Evolutionary conservation across 495 filamentous ascomycete species (phyloP), one percentile per base, ranked within the genome.

Genomic region (Corynascus novoguineensis): DNA sequence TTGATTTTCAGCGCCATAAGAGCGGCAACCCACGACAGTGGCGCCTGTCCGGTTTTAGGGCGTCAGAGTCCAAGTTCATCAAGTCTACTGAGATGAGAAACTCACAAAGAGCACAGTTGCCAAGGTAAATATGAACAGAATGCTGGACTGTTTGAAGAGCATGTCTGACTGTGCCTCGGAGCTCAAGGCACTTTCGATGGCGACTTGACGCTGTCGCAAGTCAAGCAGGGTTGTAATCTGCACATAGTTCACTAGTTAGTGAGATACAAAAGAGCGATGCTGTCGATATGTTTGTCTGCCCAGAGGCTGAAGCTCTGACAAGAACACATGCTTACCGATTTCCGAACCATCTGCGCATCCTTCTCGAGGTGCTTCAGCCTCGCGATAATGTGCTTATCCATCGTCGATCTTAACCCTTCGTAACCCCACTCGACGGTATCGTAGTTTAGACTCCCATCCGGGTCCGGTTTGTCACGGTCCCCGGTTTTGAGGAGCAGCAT

Each of bases 221-320:
- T 45, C 38, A n/a, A 55, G 52, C 8, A 55, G 52, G 3, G 52
- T 55, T 5, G 46, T 55, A 19, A 55, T 55, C 52, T 55, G 22
- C 22, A 5, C 3, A 14, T 14, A 22, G n/a, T n/a, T n/a, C n/a
- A n/a, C n/a, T n/a, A n/a, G n/a, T n/a, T n/a, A n/a, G n/a, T n/a
- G n/a, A n/a, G n/a, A n/a, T n/a, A n/a, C n/a, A n/a, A n/a, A n/a
- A n/a, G n/a, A n/a, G n/a, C n/a, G n/a, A n/a, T n/a, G n/a, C n/a
- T n/a, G n/a, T n/a, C n/a, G n/a, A n/a, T n/a, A n/a, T n/a, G n/a
- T n/a, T 25, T 53, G 14, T 6, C 19, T 11, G 19, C 19, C 24
- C 10, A 28, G 45, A 19, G 11, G 8, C 12, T n/a, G n/a, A n/a
- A n/a, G n/a, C n/a, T n/a, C n/a, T n/a, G n/a, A n/a, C n/a, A n/a